Evolutionary conservation across 140 eudicot species (phyloP).

Genomic region (Bidens hawaiensis): DNA sequence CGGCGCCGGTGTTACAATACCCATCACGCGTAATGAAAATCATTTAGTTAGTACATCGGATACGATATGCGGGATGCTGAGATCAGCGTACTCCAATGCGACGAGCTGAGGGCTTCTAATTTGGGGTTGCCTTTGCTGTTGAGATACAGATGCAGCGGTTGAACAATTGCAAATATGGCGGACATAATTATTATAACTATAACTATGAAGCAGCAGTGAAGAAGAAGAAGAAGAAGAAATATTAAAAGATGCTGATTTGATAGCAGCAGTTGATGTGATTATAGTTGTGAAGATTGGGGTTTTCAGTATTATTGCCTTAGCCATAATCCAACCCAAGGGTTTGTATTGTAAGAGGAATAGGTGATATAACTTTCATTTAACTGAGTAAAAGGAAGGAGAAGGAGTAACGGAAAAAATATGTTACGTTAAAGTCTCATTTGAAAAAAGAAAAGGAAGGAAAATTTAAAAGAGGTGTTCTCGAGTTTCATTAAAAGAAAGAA

Average conservation of each 20-base stretch:
- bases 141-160: slow-evolving; percentile 29
- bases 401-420: too few relatives aligned
- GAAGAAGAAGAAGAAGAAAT: too few relatives aligned
- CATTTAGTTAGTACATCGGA: slow-evolving; percentile 37
- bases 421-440: too few relatives aligned
- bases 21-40: not conserved
- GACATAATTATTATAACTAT: too few relatives aligned
- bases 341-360: too few relatives aligned
- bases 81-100: slow-evolving; percentile 86
- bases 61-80: slow-evolving; percentile 56
- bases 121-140: slow-evolving; percentile 25
- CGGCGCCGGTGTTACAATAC: too few relatives aligned
- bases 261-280: slow-evolving; percentile 14
- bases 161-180: slow-evolving; percentile 21
- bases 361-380: too few relatives aligned
- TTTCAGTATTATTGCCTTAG: slow-evolving; percentile 20
- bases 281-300: slow-evolving; percentile 28
- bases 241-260: slow-evolving; percentile 3
- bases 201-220: slow-evolving; percentile 3
- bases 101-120: slow-evolving; percentile 71
- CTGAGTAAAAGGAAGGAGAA: too few relatives aligned
- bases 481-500: too few relatives aligned
- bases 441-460: too few relatives aligned
- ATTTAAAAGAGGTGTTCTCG: too few relatives aligned
- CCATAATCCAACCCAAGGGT: slow-evolving; percentile 10